Conservation (phyloP, 441 rosid species). For the Monsonia emarginata region DNA sequence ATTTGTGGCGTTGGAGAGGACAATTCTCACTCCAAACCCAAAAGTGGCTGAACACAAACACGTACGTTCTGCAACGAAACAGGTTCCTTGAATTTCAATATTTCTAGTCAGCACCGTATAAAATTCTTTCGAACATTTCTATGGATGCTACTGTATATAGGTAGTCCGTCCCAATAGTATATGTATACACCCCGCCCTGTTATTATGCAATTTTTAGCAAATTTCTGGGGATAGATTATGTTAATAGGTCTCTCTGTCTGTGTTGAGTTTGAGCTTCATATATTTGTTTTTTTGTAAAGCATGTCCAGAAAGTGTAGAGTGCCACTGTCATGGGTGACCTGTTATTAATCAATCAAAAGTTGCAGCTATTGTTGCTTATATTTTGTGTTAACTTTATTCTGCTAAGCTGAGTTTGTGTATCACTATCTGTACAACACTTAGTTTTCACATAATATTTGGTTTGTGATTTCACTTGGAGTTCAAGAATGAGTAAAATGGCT, state of each 20-base stretch:
- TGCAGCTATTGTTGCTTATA: not conserved
- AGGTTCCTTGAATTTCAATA: not conserved
- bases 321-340: conserved; percentile 13
- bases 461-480: no score
- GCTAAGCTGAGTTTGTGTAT: no score
- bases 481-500: no score
- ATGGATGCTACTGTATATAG: conserved; percentile 24
- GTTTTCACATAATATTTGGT: no score
- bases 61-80: not conserved
- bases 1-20: conserved; percentile 27
- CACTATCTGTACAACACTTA: no score
- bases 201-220: conserved; percentile 51
- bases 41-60: no score
- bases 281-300: conserved; percentile 20
- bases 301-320: conserved; percentile 30
- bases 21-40: conserved; percentile 10
- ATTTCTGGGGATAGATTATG: conserved; percentile 39
- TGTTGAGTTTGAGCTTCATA: conserved; percentile 12
- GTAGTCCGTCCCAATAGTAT: not conserved
- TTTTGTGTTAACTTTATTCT: not conserved
- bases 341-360: conserved; percentile 22
- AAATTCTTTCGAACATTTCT: not conserved
- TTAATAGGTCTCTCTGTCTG: conserved; percentile 20
- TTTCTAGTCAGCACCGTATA: not conserved
- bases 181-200: conserved; percentile 28